Evolutionary conservation across 345 rosid species (phyloP).

Genomic region (Lepidium sativum): DNA sequence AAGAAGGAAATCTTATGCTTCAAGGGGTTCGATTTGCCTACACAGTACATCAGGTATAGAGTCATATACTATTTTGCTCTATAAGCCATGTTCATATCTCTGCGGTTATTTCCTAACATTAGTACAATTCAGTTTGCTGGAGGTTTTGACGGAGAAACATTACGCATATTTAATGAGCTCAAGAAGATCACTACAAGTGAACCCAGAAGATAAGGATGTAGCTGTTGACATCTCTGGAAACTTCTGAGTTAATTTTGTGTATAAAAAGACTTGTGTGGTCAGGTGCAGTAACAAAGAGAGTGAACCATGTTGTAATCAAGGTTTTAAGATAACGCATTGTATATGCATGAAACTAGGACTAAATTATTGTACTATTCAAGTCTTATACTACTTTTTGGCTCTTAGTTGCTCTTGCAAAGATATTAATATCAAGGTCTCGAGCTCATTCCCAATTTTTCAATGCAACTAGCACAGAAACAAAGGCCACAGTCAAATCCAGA

Average conservation of each 20-base stretch:
- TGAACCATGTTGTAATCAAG: neutral
- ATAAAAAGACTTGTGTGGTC: neutral
- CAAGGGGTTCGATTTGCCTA: conserved; percentile 81
- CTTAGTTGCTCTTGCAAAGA: neutral
- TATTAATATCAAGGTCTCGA: neutral
- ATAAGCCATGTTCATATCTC: neutral
- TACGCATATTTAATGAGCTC: conserved; percentile 53
- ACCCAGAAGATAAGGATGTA: conserved; percentile 6
- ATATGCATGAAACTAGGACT: neutral
- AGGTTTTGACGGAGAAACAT: conserved; percentile 70
- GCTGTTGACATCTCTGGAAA: neutral
- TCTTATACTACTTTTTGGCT: too few species aligned
- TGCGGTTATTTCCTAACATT: neutral
- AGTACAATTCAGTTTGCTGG: conserved; percentile 65
- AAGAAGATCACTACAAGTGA: conserved; percentile 35
- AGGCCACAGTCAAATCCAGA: neutral
- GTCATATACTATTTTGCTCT: neutral
- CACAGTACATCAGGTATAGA: conserved; percentile 72
- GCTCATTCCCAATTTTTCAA: neutral
- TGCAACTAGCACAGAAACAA: neutral
- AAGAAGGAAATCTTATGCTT: conserved; percentile 46
- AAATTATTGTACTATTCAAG: neutral
- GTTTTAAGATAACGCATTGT: neutral
- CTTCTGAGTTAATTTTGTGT: neutral
- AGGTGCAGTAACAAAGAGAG: neutral